Base-by-base conservation (phyloP, 2,329 filamentous ascomycete genomes). In the Thermothelomyces thermophilus region DNA sequence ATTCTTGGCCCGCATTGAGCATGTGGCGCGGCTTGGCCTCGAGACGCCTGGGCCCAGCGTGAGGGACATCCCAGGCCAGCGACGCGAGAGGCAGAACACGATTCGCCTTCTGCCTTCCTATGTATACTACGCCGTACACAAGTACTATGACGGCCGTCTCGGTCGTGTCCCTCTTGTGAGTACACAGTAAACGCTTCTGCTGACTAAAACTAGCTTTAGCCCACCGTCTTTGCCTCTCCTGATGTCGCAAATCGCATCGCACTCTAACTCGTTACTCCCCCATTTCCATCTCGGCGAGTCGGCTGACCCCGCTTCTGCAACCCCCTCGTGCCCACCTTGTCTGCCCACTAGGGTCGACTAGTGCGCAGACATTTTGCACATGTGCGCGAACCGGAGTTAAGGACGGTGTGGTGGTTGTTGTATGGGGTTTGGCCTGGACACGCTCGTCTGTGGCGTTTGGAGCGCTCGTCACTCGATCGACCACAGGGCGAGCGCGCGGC, bases 401-500 rank as follows among this genome's bases (percentile, higher is more conserved):
- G 31, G 14, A 16, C 26, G 16, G 16, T 19, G 26, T 22, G 13
- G 34, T 26, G 28, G 34, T 36, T 24, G 22, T 19, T 11, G 6
- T 31, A 14, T 26, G 19, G 33, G 14, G 16, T 19, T 35, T 37
- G 39, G 17, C 19, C 19, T 34, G 6, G 33, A 14, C 28, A 16
- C 20, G 28, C 30, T 34, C 17, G 36, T 40, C 19, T 13, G 43
- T 51, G 39, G 48, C 48, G 42, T 41, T 41, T 22, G 42, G 16
- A 16, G 14, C 11, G 43, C 44, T 45, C 30, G 28, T 14, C 26
- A 39, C n/a, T 44, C 41, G 53, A 54, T 54, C 47, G 54, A 53
- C n/a, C 53, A 41, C 35, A 44, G 22, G 30, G 49, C 46, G 31
- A 39, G 46, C 50, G 17, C 19, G 45, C 48, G 41, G 54, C 56